Conservation (phyloP, 2,329 filamentous ascomycete genomes). For the Boeremia lycopersici region DNA sequence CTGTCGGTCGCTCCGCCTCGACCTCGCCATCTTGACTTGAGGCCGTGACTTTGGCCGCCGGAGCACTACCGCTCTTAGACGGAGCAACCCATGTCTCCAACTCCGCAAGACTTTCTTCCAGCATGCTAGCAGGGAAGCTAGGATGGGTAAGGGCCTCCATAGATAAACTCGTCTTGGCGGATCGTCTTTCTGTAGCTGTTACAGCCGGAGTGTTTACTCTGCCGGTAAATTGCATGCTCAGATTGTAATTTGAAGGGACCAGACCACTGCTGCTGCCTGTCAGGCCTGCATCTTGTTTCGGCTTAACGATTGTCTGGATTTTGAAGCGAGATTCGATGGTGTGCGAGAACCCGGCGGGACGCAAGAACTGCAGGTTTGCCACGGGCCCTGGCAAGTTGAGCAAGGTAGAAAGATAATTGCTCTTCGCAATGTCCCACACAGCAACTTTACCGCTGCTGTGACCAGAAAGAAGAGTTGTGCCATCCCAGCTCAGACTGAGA, state of each 20-base stretch:
- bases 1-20: slow-evolving; percentile 1
- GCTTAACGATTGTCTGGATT: slow-evolving; percentile 73
- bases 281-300: slow-evolving; percentile 66
- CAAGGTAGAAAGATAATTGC: slow-evolving; percentile 69
- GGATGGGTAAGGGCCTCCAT: slow-evolving; percentile 51
- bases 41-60: slow-evolving; percentile 44
- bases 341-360: slow-evolving; percentile 59
- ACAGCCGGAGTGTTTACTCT: slow-evolving; percentile 32
- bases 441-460: slow-evolving; percentile 80
- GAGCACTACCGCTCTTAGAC: slow-evolving; percentile 21
- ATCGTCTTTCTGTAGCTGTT: slow-evolving; percentile 37
- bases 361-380: slow-evolving; percentile 78
- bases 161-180: slow-evolving; percentile 38
- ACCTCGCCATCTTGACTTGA: slow-evolving; percentile 17
- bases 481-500: slow-evolving; percentile 79
- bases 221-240: slow-evolving; percentile 66
- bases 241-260: slow-evolving; percentile 64
- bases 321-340: slow-evolving; percentile 52
- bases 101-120: slow-evolving; percentile 46
- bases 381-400: slow-evolving; percentile 79
- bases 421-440: slow-evolving; percentile 78
- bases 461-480: slow-evolving; percentile 78
- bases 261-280: slow-evolving; percentile 38
- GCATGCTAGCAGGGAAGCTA: slow-evolving; percentile 50
- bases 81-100: slow-evolving; percentile 36